phyloP scores from a whole-genome alignment of 768 basidiomycete species.

The Daedalea quercina region DNA sequence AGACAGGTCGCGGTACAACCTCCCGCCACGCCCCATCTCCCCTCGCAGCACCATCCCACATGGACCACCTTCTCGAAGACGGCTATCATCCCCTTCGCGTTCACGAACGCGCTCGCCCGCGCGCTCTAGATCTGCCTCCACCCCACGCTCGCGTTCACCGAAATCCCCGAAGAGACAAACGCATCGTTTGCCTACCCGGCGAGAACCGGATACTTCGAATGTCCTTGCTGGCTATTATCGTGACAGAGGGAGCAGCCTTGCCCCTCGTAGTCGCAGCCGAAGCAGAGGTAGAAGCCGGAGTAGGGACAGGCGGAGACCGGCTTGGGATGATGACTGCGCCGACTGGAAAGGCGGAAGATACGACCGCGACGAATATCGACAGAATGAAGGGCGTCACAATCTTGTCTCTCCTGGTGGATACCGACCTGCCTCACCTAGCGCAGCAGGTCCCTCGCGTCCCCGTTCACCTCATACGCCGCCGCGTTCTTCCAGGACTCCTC shows the following conservation, averaged over 20 bases:
- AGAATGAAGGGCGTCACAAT: slow-evolving; percentile 11
- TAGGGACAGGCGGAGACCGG: not conserved
- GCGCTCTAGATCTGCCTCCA: slow-evolving; percentile 15
- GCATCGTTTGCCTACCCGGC: slow-evolving; percentile 23
- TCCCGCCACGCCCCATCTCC: not conserved
- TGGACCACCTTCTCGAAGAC: slow-evolving; percentile 4
- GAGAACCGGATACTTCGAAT: slow-evolving; percentile 9
- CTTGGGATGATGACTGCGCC: not conserved
- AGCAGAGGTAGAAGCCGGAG: not conserved
- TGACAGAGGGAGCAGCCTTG: slow-evolving; percentile 8
- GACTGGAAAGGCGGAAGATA: slow-evolving; percentile 6
- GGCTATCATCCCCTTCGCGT: slow-evolving; percentile 19
- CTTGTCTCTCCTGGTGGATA: slow-evolving; percentile 15
- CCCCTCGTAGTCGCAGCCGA: not conserved
- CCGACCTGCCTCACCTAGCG: slow-evolving; percentile 2
- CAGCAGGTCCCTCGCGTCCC: slow-evolving; percentile 8
- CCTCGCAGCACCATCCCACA: slow-evolving; percentile 1
- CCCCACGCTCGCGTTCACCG: slow-evolving; percentile 18
- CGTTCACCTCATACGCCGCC: slow-evolving; percentile 14
- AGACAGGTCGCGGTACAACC: not conserved
- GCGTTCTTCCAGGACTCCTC: slow-evolving; percentile 11
- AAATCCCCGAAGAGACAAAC: slow-evolving; percentile 19
- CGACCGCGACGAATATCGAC: slow-evolving; percentile 1
- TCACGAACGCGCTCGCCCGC: slow-evolving; percentile 11
- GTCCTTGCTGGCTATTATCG: slow-evolving; percentile 8